These are phyloP conservation scores for Pseudocercospora crystallina DNA, from an alignment of 2,329 filamentous ascomycete species.

Conservation along the genomic window DNA sequence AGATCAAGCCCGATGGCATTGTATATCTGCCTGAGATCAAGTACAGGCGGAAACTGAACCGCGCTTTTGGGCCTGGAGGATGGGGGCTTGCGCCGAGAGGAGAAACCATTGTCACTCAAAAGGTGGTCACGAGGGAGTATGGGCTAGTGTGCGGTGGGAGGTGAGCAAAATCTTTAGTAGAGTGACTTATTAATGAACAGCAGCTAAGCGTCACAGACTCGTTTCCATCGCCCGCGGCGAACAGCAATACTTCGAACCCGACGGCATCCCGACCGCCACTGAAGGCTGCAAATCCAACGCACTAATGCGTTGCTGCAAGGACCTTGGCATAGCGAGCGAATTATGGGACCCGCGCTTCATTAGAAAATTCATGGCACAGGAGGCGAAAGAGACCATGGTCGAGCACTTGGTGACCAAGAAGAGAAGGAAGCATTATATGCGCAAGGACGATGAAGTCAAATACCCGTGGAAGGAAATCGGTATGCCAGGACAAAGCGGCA, in stretches of 20 bases:
- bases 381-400: conserved; percentile 80
- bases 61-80: conserved; percentile 88
- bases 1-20: conserved; percentile 97
- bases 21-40: conserved; percentile 98
- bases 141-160: conserved; percentile 83
- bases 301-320: conserved; percentile 97
- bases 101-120: conserved; percentile 80
- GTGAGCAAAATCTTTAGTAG: conserved; percentile 51
- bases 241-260: conserved; percentile 86
- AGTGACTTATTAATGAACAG: neutral
- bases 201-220: conserved; percentile 57
- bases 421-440: conserved; percentile 81
- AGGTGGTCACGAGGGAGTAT: conserved; percentile 84
- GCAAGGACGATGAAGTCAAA: conserved; percentile 74
- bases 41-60: conserved; percentile 86
- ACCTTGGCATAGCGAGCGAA: conserved; percentile 89
- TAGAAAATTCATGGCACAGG: conserved; percentile 71
- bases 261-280: conserved; percentile 88
- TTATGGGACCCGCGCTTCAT: conserved; percentile 96
- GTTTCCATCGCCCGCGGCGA: conserved; percentile 92
- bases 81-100: conserved; percentile 92
- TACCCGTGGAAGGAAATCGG: conserved; percentile 60
- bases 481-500: neutral
- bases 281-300: conserved; percentile 98
- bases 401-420: conserved; percentile 86